These are phyloP conservation scores for Peronospora belbahrii DNA, from an alignment of 352 stramenopile species.

Conservation along the genomic window DNA sequence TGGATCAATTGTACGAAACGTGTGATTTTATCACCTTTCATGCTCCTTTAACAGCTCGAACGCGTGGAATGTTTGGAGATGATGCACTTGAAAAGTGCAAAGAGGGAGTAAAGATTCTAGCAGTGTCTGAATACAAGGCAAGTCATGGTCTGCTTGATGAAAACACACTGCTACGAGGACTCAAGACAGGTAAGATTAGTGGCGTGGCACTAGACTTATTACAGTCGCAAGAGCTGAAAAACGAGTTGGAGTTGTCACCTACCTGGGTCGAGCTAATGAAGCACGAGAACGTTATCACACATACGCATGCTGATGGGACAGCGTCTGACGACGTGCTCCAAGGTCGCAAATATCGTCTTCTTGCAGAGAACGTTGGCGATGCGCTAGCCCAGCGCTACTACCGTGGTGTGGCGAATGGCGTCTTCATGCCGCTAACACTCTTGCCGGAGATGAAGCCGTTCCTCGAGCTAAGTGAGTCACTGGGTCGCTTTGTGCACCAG, in stretches of 20 bases:
- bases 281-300: slow-evolving; percentile 84
- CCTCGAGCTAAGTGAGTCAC: slow-evolving; percentile 55
- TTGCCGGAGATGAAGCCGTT: slow-evolving; percentile 80
- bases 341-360: slow-evolving; percentile 58
- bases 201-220: slow-evolving; percentile 82
- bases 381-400: slow-evolving; percentile 62
- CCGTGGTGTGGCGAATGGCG: slow-evolving; percentile 71
- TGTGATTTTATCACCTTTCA: slow-evolving; percentile 93
- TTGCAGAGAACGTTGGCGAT: slow-evolving; percentile 75
- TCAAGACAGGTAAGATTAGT: slow-evolving; percentile 72
- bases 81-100: slow-evolving; percentile 85
- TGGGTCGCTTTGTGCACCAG: slow-evolving; percentile 66
- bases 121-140: slow-evolving; percentile 64
- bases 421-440: slow-evolving; percentile 76
- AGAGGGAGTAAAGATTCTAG: slow-evolving; percentile 84
- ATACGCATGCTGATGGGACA: slow-evolving; percentile 85
- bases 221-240: slow-evolving; percentile 15
- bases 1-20: slow-evolving; percentile 55
- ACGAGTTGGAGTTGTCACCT: slow-evolving; percentile 22
- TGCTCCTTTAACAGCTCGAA: slow-evolving; percentile 90
- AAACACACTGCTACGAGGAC: slow-evolving; percentile 56
- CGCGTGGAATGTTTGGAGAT: slow-evolving; percentile 84
- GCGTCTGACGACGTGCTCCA: slow-evolving; percentile 74
- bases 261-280: slow-evolving; percentile 64
- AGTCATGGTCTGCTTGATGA: slow-evolving; percentile 76